phyloP scores from a whole-genome alignment of 441 rosid species.

The Gossypium aridum region DNA sequence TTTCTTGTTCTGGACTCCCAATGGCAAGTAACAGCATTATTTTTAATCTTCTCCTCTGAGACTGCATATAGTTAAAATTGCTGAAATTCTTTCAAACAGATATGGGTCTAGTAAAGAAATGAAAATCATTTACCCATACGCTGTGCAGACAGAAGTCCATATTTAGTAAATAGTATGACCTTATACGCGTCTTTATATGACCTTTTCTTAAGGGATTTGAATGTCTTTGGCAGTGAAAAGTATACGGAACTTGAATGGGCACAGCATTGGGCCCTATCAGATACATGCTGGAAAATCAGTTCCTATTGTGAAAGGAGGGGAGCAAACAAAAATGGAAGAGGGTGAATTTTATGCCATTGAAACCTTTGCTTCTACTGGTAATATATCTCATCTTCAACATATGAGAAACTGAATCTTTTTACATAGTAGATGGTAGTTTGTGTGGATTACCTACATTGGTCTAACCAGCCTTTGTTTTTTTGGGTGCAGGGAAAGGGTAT shows the following conservation, averaged over 20 bases:
- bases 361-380: slow-evolving; percentile 95
- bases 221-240: slow-evolving; percentile 71
- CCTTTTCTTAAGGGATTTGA: not conserved
- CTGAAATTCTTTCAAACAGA: not conserved
- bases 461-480: slow-evolving; percentile 8
- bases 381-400: slow-evolving; percentile 6
- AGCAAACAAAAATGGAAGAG: slow-evolving; percentile 98
- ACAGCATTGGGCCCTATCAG: slow-evolving; percentile 84
- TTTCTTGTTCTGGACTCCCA: not conserved
- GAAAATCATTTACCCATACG: not conserved
- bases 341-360: slow-evolving; percentile 94
- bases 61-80: not conserved
- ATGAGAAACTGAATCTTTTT: not conserved
- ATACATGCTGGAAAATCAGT: slow-evolving; percentile 96
- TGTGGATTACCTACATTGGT: not conserved
- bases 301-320: slow-evolving; percentile 95
- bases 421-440: not conserved
- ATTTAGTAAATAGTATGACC: not conserved
- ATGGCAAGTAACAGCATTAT: not conserved
- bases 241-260: slow-evolving; percentile 87
- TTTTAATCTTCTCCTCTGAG: not conserved
- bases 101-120: not conserved
- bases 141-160: not conserved
- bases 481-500: slow-evolving; percentile 70
- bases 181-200: not conserved